Base-by-base conservation (phyloP, 2,329 filamentous ascomycete genomes). In the Penicillium crustosum region DNA sequence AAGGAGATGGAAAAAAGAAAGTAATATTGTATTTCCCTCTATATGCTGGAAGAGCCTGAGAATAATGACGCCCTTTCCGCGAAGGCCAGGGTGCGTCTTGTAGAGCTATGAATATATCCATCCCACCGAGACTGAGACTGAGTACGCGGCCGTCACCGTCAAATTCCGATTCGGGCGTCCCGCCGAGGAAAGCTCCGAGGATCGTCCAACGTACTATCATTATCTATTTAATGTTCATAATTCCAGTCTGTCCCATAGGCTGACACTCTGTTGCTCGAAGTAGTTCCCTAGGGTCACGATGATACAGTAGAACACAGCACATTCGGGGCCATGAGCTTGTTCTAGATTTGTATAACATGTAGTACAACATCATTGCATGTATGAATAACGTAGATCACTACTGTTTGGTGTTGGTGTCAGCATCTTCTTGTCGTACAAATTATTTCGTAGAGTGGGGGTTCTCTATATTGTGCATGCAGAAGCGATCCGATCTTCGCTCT, bases 151-250 rank as follows among this genome's bases (percentile, higher is more conserved):
- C 42, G 23, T 38, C 29, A 41, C 45, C 33, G 41, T 55, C 47
- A 50, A 53, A 63, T 64, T 64, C 35, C 23, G 31, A 61, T 61
- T 55, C n/a, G 55, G 57, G 10, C 63, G 36, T 54, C 23, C 21
- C 49, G 43, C 25, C 53, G 52, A 59, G 61, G 52, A 51, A 55
- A 51, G 21, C 21, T 35, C 13, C 35, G 9, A 5, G 6, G n/a
- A 23, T 33, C 17, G 13, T 9, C 44, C 4, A 42, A 53, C 25
- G 42, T 52, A 51, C 53, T 42, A 45, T 51, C 36, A 55, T 61
- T 55, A 58, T 58, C 59, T 50, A 58, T 47, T 29, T 58, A 55
- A 65, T 58, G 53, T 9, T 21, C 21, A 36, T 6, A 39, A 55
- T 38, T 55, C 55, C 55, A 45, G n/a, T 21, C n/a, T n/a, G 23